Evolutionary conservation across 768 basidiomycete species (phyloP).

Genomic region (Lentinula sp.): DNA sequence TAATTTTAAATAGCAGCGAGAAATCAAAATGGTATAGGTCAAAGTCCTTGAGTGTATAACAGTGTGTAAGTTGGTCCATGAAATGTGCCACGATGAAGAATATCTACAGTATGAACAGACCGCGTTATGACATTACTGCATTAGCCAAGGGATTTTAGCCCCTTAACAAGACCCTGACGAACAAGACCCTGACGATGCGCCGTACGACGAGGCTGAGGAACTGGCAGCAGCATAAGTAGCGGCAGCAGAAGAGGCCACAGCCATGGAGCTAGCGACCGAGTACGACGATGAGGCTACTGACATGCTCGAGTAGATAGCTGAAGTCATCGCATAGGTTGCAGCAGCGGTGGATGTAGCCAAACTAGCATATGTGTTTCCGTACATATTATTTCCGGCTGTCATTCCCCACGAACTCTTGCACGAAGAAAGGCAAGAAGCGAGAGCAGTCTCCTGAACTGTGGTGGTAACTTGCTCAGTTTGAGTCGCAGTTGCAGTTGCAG

Average conservation of each 20-base stretch:
- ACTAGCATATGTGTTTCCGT: conserved; percentile 39
- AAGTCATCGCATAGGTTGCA: not conserved
- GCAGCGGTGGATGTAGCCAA: conserved; percentile 13
- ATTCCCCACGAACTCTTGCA: conserved; percentile 58
- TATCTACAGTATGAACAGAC: conserved; percentile 22
- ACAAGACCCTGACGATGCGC: conserved; percentile 14
- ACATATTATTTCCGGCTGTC: conserved; percentile 44
- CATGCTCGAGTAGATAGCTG: not conserved
- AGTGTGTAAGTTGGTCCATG: conserved; percentile 16
- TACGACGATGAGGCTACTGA: not conserved
- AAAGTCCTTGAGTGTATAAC: conserved; percentile 19
- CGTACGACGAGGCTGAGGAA: conserved; percentile 16
- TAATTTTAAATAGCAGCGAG: conserved; percentile 29
- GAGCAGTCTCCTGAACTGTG: conserved; percentile 39
- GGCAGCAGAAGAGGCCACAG: not conserved
- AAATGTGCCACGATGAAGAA: conserved; percentile 14
- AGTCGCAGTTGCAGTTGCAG: conserved; percentile 39
- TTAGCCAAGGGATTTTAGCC: conserved; percentile 16
- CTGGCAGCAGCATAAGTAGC: conserved; percentile 1
- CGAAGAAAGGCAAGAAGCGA: conserved; percentile 33
- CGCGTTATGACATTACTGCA: conserved; percentile 18
- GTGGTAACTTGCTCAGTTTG: conserved; percentile 36
- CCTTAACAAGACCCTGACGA: conserved; percentile 25
- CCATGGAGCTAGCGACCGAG: not conserved
- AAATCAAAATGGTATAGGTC: conserved; percentile 28